Evolutionary conservation across 2,329 filamentous ascomycete genomes (phyloP).

Genomic region (Cladosporium sp.): DNA sequence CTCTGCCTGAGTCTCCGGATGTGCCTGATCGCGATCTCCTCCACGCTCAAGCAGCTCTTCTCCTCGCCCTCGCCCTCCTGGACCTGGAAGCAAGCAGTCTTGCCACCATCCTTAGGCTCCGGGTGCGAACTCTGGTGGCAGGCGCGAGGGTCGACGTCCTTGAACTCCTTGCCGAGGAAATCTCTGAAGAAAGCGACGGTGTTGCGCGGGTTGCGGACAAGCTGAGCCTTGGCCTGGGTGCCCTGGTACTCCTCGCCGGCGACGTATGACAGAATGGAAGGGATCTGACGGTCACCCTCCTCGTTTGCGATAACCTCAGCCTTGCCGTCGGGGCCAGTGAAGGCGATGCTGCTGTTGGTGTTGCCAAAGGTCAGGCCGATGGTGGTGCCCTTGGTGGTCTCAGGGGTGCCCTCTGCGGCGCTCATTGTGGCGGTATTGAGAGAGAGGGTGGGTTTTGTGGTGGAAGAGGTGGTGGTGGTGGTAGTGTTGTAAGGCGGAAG

Average conservation of each 20-base stretch:
- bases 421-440: constrained; percentile 38
- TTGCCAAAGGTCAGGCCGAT: constrained; percentile 99
- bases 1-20: constrained; percentile 74
- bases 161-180: constrained; percentile 88
- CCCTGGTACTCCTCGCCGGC: constrained; percentile 96
- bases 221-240: constrained; percentile 87
- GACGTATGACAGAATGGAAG: constrained; percentile 88
- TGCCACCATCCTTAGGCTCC: constrained; percentile 61
- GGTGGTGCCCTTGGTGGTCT: constrained; percentile 42
- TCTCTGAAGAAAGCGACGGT: constrained; percentile 95
- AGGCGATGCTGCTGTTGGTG: constrained; percentile 95
- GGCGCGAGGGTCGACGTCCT: constrained; percentile 92
- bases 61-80: constrained; percentile 59
- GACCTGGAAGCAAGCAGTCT: constrained; percentile 69
- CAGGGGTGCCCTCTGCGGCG: constrained; percentile 46
- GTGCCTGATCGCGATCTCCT: constrained; percentile 79
- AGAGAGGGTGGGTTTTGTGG: constrained; percentile 4
- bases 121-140: constrained; percentile 92
- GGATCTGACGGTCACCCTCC: constrained; percentile 97
- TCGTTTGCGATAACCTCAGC: constrained; percentile 98
- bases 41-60: constrained; percentile 66
- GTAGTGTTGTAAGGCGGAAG: background rate
- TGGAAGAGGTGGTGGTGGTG: constrained; percentile 1
- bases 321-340: constrained; percentile 79
- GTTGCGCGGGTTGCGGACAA: constrained; percentile 87